A percentile compares a stretch with the other conserved stretches of the same genome.
Evolutionary conservation across 805 yeast species (phyloP).

Genomic region (Wickerhamiella australiensis): DNA sequence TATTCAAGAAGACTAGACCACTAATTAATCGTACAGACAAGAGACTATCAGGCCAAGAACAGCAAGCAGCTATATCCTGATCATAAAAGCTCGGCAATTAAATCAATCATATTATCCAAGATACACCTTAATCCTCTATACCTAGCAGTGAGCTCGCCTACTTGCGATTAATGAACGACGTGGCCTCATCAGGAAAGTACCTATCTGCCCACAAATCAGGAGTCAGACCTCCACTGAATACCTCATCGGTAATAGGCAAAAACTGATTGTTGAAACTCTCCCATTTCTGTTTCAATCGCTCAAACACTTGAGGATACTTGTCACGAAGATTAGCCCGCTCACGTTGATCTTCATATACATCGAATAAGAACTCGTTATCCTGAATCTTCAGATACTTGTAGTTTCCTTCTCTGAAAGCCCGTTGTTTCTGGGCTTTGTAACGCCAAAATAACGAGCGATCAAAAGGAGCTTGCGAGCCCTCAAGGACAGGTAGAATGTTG

Average conservation of each 20-base stretch:
- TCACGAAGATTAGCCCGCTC: slow-evolving; percentile 38
- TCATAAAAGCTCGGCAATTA: too few relatives aligned
- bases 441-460: slow-evolving; percentile 22
- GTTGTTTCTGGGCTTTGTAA: slow-evolving; percentile 19
- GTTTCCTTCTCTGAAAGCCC: slow-evolving; percentile 19
- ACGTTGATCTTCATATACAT: slow-evolving; percentile 36
- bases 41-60: too few relatives aligned
- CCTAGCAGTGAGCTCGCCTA: too few relatives aligned
- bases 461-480: slow-evolving; percentile 22
- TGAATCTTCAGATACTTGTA: slow-evolving; percentile 20
- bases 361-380: slow-evolving; percentile 22
- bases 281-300: slow-evolving; percentile 38
- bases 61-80: too few relatives aligned
- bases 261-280: slow-evolving; percentile 25
- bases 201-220: slow-evolving; percentile 4
- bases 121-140: too few relatives aligned
- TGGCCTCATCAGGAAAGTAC: slow-evolving; percentile 2
- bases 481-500: slow-evolving; percentile 26
- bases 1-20: too few relatives aligned
- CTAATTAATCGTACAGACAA: too few relatives aligned
- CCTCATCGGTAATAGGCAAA: neutral
- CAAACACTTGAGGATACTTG: slow-evolving; percentile 30
- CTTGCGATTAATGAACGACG: neutral
- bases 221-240: neutral
- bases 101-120: too few relatives aligned